Evolutionary conservation across 2,329 filamentous ascomycete genomes (phyloP).

Genomic region (Fonsecaea pedrosoi): DNA sequence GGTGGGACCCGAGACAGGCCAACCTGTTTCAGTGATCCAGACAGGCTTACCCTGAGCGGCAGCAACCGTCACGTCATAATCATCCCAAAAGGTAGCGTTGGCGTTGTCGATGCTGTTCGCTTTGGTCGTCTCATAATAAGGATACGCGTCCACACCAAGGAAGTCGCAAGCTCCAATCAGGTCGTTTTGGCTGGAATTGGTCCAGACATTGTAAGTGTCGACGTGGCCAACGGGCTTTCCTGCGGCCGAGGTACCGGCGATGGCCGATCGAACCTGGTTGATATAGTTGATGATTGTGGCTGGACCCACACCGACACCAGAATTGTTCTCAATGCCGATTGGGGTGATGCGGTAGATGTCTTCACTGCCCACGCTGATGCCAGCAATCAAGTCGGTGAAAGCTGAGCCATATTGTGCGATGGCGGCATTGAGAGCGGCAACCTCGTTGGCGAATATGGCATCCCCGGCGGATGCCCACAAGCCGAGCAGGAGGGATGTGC

Average conservation of each 20-base stretch:
- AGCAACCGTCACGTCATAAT: conserved; percentile 65
- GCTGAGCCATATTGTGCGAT: conserved; percentile 71
- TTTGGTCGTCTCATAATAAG: conserved; percentile 74
- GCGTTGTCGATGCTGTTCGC: conserved; percentile 63
- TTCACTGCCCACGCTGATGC: conserved; percentile 86
- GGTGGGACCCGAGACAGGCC: conserved; percentile 63
- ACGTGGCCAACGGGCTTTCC: conserved; percentile 76
- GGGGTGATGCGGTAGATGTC: conserved; percentile 81
- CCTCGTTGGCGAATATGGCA: conserved; percentile 71
- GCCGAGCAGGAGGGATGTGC: conserved; percentile 79
- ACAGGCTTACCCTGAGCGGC: conserved; percentile 66
- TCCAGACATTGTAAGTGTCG: conserved; percentile 85
- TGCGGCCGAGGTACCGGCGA: conserved; percentile 67
- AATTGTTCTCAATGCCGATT: conserved; percentile 69
- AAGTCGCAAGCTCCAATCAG: conserved; percentile 76
- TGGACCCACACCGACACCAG: conserved; percentile 69
- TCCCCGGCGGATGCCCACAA: conserved; percentile 79
- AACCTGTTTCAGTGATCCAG: conserved; percentile 71
- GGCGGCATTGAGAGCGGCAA: conserved; percentile 72
- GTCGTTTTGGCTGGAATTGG: conserved; percentile 69
- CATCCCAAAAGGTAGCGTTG: conserved; percentile 71
- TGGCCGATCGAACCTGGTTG: conserved; percentile 66
- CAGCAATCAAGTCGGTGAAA: conserved; percentile 72
- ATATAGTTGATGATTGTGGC: conserved; percentile 72
- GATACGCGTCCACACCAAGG: conserved; percentile 82